phyloP scores from a whole-genome alignment of 2,329 filamentous ascomycete genomes.

The Zopfia rhizophila region DNA sequence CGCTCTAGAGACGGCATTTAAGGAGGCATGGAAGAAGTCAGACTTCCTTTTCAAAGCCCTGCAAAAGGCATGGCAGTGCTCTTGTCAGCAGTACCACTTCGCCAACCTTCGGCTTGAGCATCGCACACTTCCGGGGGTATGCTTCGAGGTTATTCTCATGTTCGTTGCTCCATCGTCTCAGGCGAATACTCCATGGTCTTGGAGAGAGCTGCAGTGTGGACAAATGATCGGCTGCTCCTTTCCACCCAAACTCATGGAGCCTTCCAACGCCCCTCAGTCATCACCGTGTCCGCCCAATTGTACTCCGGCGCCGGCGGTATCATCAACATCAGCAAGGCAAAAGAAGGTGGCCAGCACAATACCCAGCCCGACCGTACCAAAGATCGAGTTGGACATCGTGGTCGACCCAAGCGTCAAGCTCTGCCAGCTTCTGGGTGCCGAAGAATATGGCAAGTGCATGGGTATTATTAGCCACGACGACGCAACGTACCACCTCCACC shows the following conservation, averaged over 20 bases:
- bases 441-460: conserved; percentile 19
- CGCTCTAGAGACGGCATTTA: conserved; percentile 20
- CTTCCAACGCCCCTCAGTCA: conserved; percentile 2
- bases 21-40: conserved; percentile 24
- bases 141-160: conserved; percentile 33
- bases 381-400: conserved; percentile 5
- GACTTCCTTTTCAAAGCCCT: conserved; percentile 28
- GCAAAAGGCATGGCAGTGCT: conserved; percentile 31
- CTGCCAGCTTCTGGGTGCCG: conserved; percentile 16
- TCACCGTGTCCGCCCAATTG: background rate
- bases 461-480: conserved; percentile 24
- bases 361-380: conserved; percentile 4
- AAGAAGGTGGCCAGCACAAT: conserved; percentile 17
- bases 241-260: conserved; percentile 1
- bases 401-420: conserved; percentile 13
- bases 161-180: conserved; percentile 19
- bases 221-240: conserved; percentile 18
- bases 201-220: conserved; percentile 26
- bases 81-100: conserved; percentile 32
- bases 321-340: conserved; percentile 1
- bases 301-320: background rate
- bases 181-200: conserved; percentile 20
- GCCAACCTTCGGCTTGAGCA: conserved; percentile 34
- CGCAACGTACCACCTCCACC: conserved; percentile 24
- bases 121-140: conserved; percentile 26